Evolutionary conservation across 768 basidiomycete genomes (phyloP).

Genomic region (Termitomyces titanicus): DNA sequence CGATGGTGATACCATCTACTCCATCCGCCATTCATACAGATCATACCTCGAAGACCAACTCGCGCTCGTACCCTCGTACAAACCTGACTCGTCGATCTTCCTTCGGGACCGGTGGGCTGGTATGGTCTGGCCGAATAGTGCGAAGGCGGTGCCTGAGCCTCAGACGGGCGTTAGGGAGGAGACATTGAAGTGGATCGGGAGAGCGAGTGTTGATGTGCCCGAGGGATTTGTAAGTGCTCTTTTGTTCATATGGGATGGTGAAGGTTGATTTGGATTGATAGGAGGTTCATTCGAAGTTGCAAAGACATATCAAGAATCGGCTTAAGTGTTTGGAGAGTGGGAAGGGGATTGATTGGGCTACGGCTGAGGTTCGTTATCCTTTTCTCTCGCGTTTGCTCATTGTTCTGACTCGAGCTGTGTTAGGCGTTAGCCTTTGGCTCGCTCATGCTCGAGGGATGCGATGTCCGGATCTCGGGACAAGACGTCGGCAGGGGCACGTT

Average conservation of each 20-base stretch:
- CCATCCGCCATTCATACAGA: conserved; percentile 57
- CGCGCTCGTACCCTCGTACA: conserved; percentile 40
- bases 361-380: conserved; percentile 63
- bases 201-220: conserved; percentile 60
- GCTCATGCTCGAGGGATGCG: conserved; percentile 75
- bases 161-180: conserved; percentile 63
- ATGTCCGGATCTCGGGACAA: conserved; percentile 89
- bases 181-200: conserved; percentile 55
- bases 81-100: conserved; percentile 51
- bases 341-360: conserved; percentile 83
- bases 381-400: background rate
- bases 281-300: conserved; percentile 78
- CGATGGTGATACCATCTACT: conserved; percentile 41
- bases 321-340: conserved; percentile 66
- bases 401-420: too few species aligned
- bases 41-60: conserved; percentile 62
- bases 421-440: conserved; percentile 88
- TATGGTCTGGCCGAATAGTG: conserved; percentile 60
- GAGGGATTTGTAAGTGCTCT: conserved; percentile 49
- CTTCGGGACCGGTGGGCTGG: conserved; percentile 67
- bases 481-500: conserved; percentile 92
- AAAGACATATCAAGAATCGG: conserved; percentile 75
- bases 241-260: background rate
- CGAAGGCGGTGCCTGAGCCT: conserved; percentile 49
- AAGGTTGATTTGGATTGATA: conserved; percentile 35